These are phyloP conservation scores for Metschnikowia drakensbergensis DNA, from an alignment of 805 yeast genomes.

Conservation along the genomic window DNA sequence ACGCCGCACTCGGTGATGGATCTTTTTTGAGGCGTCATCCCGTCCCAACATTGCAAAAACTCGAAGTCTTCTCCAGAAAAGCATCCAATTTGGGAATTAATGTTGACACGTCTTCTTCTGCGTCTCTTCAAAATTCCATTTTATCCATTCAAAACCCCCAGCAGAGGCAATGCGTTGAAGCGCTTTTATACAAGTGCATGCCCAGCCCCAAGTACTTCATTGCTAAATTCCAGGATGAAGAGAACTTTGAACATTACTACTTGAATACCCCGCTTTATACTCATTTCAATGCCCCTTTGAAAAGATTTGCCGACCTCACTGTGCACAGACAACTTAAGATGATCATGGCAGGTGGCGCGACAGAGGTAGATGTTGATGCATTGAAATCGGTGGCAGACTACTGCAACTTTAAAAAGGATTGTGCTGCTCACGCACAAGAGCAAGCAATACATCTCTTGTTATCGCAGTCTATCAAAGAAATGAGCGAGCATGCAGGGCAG, in stretches of 20 bases:
- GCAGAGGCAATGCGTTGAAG: slow-evolving; percentile 70
- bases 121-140: slow-evolving; percentile 68
- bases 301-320: slow-evolving; percentile 87
- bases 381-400: slow-evolving; percentile 83
- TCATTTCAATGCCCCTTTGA: slow-evolving; percentile 88
- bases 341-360: slow-evolving; percentile 43
- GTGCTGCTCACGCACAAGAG: slow-evolving; percentile 89
- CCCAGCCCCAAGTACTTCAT: slow-evolving; percentile 81
- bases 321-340: slow-evolving; percentile 89
- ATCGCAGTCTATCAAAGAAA: slow-evolving; percentile 77
- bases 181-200: slow-evolving; percentile 76
- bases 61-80: slow-evolving; percentile 73
- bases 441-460: slow-evolving; percentile 86
- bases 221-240: slow-evolving; percentile 84
- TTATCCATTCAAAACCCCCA: slow-evolving; percentile 57
- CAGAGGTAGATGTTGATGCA: slow-evolving; percentile 54
- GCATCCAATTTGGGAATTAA: slow-evolving; percentile 61
- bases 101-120: slow-evolving; percentile 71
- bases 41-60: slow-evolving; percentile 74
- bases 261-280: slow-evolving; percentile 83
- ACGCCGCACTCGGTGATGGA: slow-evolving; percentile 70
- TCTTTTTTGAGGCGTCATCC: slow-evolving; percentile 86
- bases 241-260: slow-evolving; percentile 72
- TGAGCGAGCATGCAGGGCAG: slow-evolving; percentile 73
- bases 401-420: slow-evolving; percentile 92